Evolutionary conservation across 2,329 filamentous ascomycete species (phyloP), one percentile per base, ranked within the genome.

Genomic region (Nemania sp.): DNA sequence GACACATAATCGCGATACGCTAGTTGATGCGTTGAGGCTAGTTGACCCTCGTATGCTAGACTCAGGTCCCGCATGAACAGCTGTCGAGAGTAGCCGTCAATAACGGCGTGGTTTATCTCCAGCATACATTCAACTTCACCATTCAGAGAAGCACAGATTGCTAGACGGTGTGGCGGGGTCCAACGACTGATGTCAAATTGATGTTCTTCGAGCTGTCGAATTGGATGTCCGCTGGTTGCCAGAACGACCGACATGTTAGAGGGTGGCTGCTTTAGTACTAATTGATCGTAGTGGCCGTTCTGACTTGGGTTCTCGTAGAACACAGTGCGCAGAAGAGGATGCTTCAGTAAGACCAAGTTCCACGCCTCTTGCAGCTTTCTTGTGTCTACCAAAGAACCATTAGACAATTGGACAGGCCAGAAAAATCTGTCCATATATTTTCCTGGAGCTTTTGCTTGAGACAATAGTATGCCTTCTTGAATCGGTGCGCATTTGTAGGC

Each of bases 291-390:
- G 23, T 31, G 43, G n/a, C 53, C 49, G 20, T 26, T 49, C 1
- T 20, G 9, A 20, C 28, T n/a, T 6, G 49, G 53, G 5, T 20
- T 45, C 43, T 49, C 49, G 19, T 48, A 52, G 23, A 43, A 14
- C 5, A 52, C 26, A 3, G 53, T 37, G 2, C 49, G 53, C 15
- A 56, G 44, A 41, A 52, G 37, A 3, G 53, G 49, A 17, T 56
- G 53, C 20, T 22, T 48, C 31, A 41, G 37, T 24, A 56, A 19
- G n/a, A 56, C 49, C 7, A 44, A 6, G 2, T 52, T 6, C 53
- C 53, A 56, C 4, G 53, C 43, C 6, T 23, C 31, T 26, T 43
- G 31, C 3, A 54, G 45, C 30, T 28, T 43, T 11, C 5, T 22
- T 2, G 40, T 37, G 5, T 20, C 3, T 6, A 54, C 51, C 5